Evolutionary conservation across 768 basidiomycete species (phyloP).

Genomic region (Naematelia aurantialba): DNA sequence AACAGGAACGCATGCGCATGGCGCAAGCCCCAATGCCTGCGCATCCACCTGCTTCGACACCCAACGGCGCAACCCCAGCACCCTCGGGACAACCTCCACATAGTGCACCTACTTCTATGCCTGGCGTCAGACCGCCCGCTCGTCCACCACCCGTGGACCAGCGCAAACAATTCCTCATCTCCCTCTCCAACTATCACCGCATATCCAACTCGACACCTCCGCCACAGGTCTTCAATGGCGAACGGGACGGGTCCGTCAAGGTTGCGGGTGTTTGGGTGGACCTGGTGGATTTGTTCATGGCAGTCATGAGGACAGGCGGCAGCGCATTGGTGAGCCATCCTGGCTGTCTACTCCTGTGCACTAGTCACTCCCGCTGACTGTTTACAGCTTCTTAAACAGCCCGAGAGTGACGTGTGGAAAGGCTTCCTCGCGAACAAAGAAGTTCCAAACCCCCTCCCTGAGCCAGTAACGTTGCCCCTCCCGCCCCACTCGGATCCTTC

Average conservation of each 20-base stretch:
- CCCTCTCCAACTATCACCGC: slow-evolving; percentile 24
- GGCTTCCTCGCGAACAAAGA: slow-evolving; percentile 14
- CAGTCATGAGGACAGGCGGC: slow-evolving; percentile 26
- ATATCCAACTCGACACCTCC: slow-evolving; percentile 16
- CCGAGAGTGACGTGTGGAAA: slow-evolving; percentile 10
- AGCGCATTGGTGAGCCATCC: slow-evolving; percentile 21
- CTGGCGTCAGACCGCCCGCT: slow-evolving; percentile 10
- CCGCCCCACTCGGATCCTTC: slow-evolving; percentile 10
- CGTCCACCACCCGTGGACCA: slow-evolving; percentile 14
- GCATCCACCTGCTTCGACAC: neutral
- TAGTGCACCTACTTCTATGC: neutral
- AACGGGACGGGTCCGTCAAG: slow-evolving; percentile 26
- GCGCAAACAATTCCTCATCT: slow-evolving; percentile 28
- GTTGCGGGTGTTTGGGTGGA: slow-evolving; percentile 33
- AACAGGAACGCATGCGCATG: slow-evolving; percentile 22
- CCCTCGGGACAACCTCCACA: neutral
- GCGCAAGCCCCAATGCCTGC: slow-evolving; percentile 6
- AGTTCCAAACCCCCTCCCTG: slow-evolving; percentile 31
- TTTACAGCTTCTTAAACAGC: slow-evolving; percentile 5
- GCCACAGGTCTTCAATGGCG: slow-evolving; percentile 30
- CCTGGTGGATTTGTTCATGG: slow-evolving; percentile 34
- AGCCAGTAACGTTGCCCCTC: slow-evolving; percentile 21
- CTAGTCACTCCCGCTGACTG: neutral
- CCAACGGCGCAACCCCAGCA: slow-evolving; percentile 5
- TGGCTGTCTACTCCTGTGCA: neutral